Evolutionary conservation across 305 asterid genomes (phyloP), one percentile per base, ranked within the genome.

Genomic region (Rubia balearica): DNA sequence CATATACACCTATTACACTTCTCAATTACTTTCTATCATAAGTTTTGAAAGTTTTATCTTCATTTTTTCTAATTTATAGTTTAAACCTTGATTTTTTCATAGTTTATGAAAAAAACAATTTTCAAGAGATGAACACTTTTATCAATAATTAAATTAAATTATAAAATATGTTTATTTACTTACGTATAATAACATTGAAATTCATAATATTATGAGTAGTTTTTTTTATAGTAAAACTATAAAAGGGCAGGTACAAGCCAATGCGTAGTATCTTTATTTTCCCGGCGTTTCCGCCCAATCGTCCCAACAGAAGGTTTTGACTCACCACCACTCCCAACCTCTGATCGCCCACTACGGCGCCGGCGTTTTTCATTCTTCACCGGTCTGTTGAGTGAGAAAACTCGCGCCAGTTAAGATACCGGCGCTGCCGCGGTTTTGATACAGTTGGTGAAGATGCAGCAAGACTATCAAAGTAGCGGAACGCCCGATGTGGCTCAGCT

Each of bases 401-500:
- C 4, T 7, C 40, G 8, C 17, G 3, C n/a, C 17, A 42, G 46
- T 6, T 66, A 17, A 43, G 60, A 9, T 67, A 46, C 38, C 57
- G 5, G 6, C 61, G 57, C 59, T 59, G 43, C 53, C 9, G 13
- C 42, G 48, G 36, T 53, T 8, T 45, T 64, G 79, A 76, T 48
- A 30, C 70, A n/a, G 72, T 24, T 13, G 62, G 72, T 43, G 51
- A 61, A 79, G 83, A 85, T 83, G 83, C 68, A 80, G 74, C 89
- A 74, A 78, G 82, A 82, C 76, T 80, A 63, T 69, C 84, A 80
- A 61, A 85, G 70, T 73, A 65, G 40, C 22, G 85, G 80, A 61
- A 79, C 71, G 61, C 71, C 85, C 43, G 93, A 92, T 86, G 76
- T 83, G 81, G 86, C 86, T 65, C 92, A 89, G 75, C 88, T 93